Base-by-base conservation (phyloP, 164 flowering plant species). In the Piper longum region DNA sequence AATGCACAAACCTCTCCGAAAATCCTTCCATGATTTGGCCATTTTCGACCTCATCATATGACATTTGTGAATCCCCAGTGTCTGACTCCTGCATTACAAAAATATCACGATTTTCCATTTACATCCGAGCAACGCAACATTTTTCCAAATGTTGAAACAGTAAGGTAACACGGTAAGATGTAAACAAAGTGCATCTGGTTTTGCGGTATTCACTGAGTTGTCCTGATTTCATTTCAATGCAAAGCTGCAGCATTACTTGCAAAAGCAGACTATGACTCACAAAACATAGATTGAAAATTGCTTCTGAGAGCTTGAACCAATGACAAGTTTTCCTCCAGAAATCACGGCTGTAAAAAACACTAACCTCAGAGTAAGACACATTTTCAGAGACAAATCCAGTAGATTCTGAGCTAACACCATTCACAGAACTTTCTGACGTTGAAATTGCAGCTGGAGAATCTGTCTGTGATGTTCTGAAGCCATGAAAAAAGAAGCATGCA, bases 401-500 rank as follows among this genome's bases (percentile, higher is more conserved):
- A 9, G 75, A 56, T 65, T 82, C 82, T 17, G 54, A 36, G 63
- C 75, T 65, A 13, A 74, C 54, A 58, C 63, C 60, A 64, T 72
- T 77, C 54, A 64, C 64, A 54, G 81, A 76, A 75, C 78, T 81
- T 43, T 77, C 83, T 4, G 80, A 75, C 43, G 89, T 84, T 16
- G 68, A 65, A 36, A 75, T 77, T 40, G 74, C 67, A 41, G 56
- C 8, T 13, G 82, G 70, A 54, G 81, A 79, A 41, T 73, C 74
- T 43, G 73, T 59, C 18, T 81, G 80, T 26, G 74, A 59, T 55
- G 88, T 85, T 74, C 96, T 86, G 80, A 74, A 79, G 52, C 8
- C 52, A 48, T 48, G 3, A 48, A 48, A 48, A 26, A 48, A 14
- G 52, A 8, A 43, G 3, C 19, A 4, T 16, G 6, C 36, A 26